Conservation (phyloP, 768 basidiomycete genomes). For the Suillus paluster region DNA sequence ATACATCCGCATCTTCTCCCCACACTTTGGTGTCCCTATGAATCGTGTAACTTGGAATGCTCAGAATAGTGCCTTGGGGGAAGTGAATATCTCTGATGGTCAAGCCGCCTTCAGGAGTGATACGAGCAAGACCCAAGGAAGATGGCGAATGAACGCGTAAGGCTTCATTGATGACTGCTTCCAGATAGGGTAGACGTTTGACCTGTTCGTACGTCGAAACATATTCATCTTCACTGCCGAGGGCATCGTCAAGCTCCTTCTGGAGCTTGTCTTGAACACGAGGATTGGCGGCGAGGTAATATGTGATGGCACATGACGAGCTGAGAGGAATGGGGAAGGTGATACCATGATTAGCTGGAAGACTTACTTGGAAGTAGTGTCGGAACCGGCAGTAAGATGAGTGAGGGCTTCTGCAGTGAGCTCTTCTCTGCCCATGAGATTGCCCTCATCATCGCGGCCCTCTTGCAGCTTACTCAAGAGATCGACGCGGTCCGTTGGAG, state of each 20-base stretch:
- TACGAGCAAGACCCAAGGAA: slow-evolving; percentile 79
- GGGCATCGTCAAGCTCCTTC: slow-evolving; percentile 67
- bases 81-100: slow-evolving; percentile 57
- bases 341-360: not conserved
- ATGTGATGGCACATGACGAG: slow-evolving; percentile 89
- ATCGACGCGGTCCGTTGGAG: slow-evolving; percentile 76
- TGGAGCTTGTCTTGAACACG: slow-evolving; percentile 72
- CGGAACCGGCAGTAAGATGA: slow-evolving; percentile 85
- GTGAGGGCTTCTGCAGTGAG: slow-evolving; percentile 89
- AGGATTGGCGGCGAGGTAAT: slow-evolving; percentile 76
- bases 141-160: slow-evolving; percentile 87
- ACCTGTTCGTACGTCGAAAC: slow-evolving; percentile 69
- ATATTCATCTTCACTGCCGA: slow-evolving; percentile 61
- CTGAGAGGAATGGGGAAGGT: slow-evolving; percentile 40
- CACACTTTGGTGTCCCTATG: slow-evolving; percentile 74
- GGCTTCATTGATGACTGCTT: slow-evolving; percentile 87
- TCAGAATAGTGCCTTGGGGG: slow-evolving; percentile 75
- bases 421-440: slow-evolving; percentile 80
- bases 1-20: slow-evolving; percentile 79
- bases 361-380: slow-evolving; percentile 89
- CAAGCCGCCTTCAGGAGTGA: slow-evolving; percentile 77
- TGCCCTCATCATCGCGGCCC: slow-evolving; percentile 77
- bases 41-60: slow-evolving; percentile 83
- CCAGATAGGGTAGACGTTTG: slow-evolving; percentile 77
- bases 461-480: slow-evolving; percentile 80